Evolutionary conservation across 2,329 filamentous ascomycete genomes (phyloP).

Genomic region (Annulohypoxylon truncatum): DNA sequence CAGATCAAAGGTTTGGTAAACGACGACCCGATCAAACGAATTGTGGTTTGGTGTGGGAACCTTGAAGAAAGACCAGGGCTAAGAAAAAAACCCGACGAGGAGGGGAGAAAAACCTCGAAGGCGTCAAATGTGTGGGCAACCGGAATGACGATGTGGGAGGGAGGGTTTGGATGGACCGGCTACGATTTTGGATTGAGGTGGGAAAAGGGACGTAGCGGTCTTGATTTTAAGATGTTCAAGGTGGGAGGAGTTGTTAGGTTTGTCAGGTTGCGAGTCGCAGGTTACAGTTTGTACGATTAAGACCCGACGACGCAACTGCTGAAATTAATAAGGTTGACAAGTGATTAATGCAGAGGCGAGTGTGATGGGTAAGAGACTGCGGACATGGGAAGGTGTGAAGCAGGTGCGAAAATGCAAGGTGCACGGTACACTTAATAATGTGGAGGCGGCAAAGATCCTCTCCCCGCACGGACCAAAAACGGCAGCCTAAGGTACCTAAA

Average conservation of each 20-base stretch:
- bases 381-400: constrained; percentile 19
- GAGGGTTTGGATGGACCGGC: constrained; percentile 28
- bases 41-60: background rate
- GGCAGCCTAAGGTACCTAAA: constrained; percentile 14
- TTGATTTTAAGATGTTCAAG: background rate
- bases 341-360: constrained; percentile 29
- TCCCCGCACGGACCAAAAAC: constrained; percentile 30
- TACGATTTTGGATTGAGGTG: constrained; percentile 2
- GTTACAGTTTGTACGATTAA: constrained; percentile 14
- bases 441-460: constrained; percentile 22
- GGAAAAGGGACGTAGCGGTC: background rate
- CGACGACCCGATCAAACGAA: constrained; percentile 49
- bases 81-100: constrained; percentile 25
- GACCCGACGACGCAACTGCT: constrained; percentile 15
- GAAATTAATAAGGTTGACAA: constrained; percentile 29
- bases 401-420: background rate
- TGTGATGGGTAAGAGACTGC: constrained; percentile 23
- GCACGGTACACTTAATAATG: constrained; percentile 32
- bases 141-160: constrained; percentile 14
- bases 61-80: background rate
- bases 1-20: constrained; percentile 8
- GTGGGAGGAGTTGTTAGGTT: background rate
- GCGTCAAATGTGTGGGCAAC: constrained; percentile 18
- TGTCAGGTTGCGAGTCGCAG: background rate
- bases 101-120: constrained; percentile 23